phyloP scores from a whole-genome alignment of 768 basidiomycete genomes.

The Lactifluus subvellereus region DNA sequence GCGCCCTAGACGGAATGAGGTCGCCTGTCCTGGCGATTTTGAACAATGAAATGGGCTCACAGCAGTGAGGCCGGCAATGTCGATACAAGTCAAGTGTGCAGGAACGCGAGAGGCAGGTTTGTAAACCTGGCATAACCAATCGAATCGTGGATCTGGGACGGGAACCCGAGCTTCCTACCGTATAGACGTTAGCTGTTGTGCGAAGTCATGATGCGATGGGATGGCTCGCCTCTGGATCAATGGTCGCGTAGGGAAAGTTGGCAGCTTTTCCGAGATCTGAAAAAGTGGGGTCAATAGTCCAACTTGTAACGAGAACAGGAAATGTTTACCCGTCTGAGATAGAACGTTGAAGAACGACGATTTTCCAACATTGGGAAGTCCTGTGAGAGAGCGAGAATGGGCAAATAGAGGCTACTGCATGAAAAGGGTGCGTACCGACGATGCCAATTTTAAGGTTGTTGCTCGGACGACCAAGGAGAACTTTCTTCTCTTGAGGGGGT shows the following conservation, averaged over 20 bases:
- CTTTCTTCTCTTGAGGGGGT: slow-evolving; percentile 70
- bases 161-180: slow-evolving; percentile 81
- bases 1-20: slow-evolving; percentile 56
- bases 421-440: slow-evolving; percentile 66
- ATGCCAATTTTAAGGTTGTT: slow-evolving; percentile 99
- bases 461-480: slow-evolving; percentile 80
- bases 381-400: slow-evolving; percentile 35
- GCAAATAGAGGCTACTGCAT: too few relatives aligned
- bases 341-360: slow-evolving; percentile 99
- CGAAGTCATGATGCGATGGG: background rate
- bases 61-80: slow-evolving; percentile 96
- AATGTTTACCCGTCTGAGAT: slow-evolving; percentile 72
- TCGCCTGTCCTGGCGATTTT: slow-evolving; percentile 5
- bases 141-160: slow-evolving; percentile 90
- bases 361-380: slow-evolving; percentile 96
- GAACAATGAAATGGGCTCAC: slow-evolving; percentile 38
- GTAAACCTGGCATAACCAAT: slow-evolving; percentile 89
- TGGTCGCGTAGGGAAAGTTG: slow-evolving; percentile 95
- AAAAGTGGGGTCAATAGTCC: slow-evolving; percentile 20
- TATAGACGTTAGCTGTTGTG: background rate
- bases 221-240: slow-evolving; percentile 67
- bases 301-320: slow-evolving; percentile 19
- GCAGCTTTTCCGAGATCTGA: slow-evolving; percentile 87
- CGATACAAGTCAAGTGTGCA: slow-evolving; percentile 94
- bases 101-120: slow-evolving; percentile 86